Evolutionary conservation across 768 basidiomycete genomes (phyloP).

Genomic region (Lactarius pseudohatsudake): DNA sequence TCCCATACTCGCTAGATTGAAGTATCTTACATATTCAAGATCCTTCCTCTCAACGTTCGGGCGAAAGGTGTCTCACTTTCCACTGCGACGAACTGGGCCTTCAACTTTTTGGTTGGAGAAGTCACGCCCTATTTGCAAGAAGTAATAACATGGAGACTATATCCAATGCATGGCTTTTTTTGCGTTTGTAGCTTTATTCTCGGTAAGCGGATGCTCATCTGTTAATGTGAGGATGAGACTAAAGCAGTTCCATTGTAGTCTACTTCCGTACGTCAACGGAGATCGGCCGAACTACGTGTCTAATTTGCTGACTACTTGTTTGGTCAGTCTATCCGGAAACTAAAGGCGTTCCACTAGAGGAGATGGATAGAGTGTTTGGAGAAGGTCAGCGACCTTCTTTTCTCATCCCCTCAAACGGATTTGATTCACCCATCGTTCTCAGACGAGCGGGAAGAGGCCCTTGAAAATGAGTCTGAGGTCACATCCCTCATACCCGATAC

Average conservation of each 20-base stretch:
- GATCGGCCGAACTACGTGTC: neutral
- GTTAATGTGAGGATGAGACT: constrained; percentile 7
- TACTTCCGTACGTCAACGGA: constrained; percentile 58
- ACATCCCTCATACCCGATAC: constrained; percentile 51
- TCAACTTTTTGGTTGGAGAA: constrained; percentile 89
- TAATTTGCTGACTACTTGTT: constrained; percentile 4
- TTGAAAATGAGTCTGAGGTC: constrained; percentile 66
- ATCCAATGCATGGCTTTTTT: constrained; percentile 95
- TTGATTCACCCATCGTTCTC: constrained; percentile 7
- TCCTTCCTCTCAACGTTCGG: constrained; percentile 85
- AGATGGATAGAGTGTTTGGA: constrained; percentile 88
- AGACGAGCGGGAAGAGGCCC: constrained; percentile 54
- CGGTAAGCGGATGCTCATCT: constrained; percentile 43
- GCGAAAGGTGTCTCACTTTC: constrained; percentile 96
- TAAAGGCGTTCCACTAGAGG: constrained; percentile 83
- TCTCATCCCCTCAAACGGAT: neutral
- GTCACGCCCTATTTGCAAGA: constrained; percentile 87
- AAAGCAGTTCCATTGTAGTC: constrained; percentile 43
- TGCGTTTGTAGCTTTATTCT: constrained; percentile 84
- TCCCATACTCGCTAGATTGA: neutral
- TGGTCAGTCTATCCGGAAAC: constrained; percentile 79
- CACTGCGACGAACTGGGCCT: constrained; percentile 83
- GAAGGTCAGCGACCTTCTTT: constrained; percentile 54
- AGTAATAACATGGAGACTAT: constrained; percentile 83
- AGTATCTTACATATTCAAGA: constrained; percentile 44